Base-by-base conservation (phyloP, 2,329 filamentous ascomycete species). In the Trichoderma cornu-damae region DNA sequence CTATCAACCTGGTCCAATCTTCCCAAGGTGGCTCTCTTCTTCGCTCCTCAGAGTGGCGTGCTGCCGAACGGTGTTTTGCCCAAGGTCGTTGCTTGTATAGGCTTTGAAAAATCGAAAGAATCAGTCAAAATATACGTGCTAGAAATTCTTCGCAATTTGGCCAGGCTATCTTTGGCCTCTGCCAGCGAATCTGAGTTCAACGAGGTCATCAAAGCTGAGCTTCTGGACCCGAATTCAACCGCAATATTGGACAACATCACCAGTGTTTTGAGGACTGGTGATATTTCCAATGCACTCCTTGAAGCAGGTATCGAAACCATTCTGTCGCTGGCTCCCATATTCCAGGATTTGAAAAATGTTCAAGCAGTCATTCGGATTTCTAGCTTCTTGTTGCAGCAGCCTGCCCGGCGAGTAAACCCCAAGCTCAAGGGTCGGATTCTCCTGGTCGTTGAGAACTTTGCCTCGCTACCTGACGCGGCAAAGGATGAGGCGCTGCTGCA, bases 101-200 rank as follows among this genome's bases (percentile, higher is more conserved):
- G 79, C 4, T 79, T 88, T 5, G 79, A 82, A 44, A 93, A 88
- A 54, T 84, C 89, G 0, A 94, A 94, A 69, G 89, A 93, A 61
- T 87, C 91, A 57, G 92, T 99, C 57, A 94, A 92, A 67, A 74
- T 88, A 0, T 96, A 90, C 68, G 83, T 92, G 1, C 76, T 99
- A 28, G 80, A 84, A 9, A 86, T 97, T 40, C 71, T 99, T 43
- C 80, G 82, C 42, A 87, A 85, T 57, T 75, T 93, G 32, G 79
- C 90, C 32, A 79, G 78, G 55, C 73, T 87, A 48, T 80, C 84
- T 2, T 75, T 77, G 53, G 79, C 80, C 1, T 76, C 82, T 7
- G 76, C 80, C 4, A 67, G 73, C 11, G 79, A 84, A 60, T 79
- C 78, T 1, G 79, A 85, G 58, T 81, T 77, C 63, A 83, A 81